A percentile compares a stretch with the other conserved stretches of the same genome.
Evolutionary conservation across 2,329 filamentous ascomycete species (phyloP).

Genomic region (Microthyrium microscopicum): DNA sequence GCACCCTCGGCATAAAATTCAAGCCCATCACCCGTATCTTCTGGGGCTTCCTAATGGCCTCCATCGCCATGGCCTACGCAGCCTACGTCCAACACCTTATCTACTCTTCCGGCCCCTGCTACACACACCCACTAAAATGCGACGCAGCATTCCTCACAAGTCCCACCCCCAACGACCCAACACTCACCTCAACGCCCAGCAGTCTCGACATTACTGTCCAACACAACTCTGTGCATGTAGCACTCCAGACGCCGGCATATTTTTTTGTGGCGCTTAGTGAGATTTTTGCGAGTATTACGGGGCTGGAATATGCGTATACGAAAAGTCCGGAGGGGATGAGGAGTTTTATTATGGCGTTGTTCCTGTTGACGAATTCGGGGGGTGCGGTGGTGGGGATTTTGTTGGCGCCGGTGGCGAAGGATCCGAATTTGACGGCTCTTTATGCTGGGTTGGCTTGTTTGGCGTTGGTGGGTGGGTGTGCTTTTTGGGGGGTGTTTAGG

Average conservation of each 20-base stretch:
- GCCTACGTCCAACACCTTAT: conserved; percentile 40
- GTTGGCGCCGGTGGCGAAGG: conserved; percentile 40
- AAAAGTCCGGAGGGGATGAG: conserved; percentile 31
- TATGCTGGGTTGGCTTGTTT: conserved; percentile 40
- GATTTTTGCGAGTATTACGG: conserved; percentile 31
- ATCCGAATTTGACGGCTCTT: conserved; percentile 52
- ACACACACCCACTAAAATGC: conserved; percentile 24
- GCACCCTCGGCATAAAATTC: conserved; percentile 24
- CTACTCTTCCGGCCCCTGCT: conserved; percentile 37
- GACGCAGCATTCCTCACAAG: conserved; percentile 15
- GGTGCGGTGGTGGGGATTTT: conserved; percentile 44
- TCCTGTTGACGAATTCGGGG: conserved; percentile 42
- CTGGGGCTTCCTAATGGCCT: conserved; percentile 35
- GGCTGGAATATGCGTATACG: conserved; percentile 28
- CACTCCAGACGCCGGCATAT: conserved; percentile 28
- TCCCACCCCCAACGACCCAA: no score
- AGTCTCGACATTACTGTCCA: conserved; percentile 16
- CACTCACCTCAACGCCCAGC: no score
- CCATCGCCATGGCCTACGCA: conserved; percentile 37
- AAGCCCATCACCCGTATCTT: conserved; percentile 36
- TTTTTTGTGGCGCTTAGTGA: conserved; percentile 28
- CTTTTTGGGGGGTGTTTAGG: conserved; percentile 37
- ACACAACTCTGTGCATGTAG: conserved; percentile 28
- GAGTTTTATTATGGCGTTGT: conserved; percentile 36
- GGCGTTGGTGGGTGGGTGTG: conserved; percentile 30